Evolutionary conservation across 129 eudicot species (phyloP).

Genomic region (Flaveria sonorensis): DNA sequence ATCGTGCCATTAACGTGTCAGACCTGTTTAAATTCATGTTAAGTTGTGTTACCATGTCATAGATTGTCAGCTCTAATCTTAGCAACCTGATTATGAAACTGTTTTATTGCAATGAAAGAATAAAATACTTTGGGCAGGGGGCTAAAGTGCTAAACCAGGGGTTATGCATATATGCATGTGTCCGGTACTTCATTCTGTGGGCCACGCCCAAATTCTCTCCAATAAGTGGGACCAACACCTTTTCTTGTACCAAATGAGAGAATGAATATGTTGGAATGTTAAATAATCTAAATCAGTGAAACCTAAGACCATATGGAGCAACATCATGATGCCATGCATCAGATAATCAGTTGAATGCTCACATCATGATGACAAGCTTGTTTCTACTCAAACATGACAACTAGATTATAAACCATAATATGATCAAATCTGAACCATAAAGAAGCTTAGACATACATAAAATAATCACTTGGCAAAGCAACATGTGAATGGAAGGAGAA

Average conservation of each 20-base stretch:
- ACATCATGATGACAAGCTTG: background rate
- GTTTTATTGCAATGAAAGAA: slow-evolving; percentile 1
- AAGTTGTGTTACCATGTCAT: too few relatives aligned
- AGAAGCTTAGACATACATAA: background rate
- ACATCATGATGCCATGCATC: slow-evolving; percentile 18
- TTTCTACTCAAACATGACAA: slow-evolving; percentile 3
- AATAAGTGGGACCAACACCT: background rate
- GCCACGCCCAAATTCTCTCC: background rate
- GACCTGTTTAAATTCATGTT: too few relatives aligned
- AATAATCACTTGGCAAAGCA: slow-evolving; percentile 11
- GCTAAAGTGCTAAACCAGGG: background rate
- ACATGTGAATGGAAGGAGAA: background rate
- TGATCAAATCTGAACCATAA: slow-evolving; percentile 12
- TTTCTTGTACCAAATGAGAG: background rate
- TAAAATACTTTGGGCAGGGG: slow-evolving; percentile 1
- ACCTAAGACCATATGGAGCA: slow-evolving; percentile 13
- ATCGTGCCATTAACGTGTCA: background rate
- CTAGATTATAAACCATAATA: slow-evolving; percentile 2
- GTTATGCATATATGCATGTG: background rate
- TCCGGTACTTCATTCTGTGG: background rate
- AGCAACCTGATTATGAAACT: background rate
- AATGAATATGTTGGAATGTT: slow-evolving; percentile 3
- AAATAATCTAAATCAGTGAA: slow-evolving; percentile 4
- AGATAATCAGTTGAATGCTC: background rate
- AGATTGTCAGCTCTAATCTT: background rate